phyloP scores from a whole-genome alignment of 495 filamentous ascomycete genomes.

The Xylaria grammica region DNA sequence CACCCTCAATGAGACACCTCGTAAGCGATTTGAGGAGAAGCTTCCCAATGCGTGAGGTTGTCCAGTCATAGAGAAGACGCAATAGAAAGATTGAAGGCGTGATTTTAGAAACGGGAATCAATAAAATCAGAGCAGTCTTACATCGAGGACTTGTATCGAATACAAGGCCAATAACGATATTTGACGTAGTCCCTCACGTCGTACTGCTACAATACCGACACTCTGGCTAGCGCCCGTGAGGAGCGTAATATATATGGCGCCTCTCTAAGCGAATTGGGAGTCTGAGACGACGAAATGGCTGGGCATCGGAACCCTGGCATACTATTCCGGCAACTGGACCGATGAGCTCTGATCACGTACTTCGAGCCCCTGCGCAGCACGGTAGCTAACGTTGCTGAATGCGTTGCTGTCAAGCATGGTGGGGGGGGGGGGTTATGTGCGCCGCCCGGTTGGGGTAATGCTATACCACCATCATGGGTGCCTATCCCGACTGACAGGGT shows the following conservation, averaged over 20 bases:
- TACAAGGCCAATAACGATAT: not conserved
- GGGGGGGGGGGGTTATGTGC: not conserved
- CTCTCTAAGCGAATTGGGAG: not conserved
- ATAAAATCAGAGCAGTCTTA: not conserved
- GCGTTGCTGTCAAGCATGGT: not conserved
- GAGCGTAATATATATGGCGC: not conserved
- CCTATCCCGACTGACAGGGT: not conserved
- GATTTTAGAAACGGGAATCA: not conserved
- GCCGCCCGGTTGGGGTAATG: not conserved
- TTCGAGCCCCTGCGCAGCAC: not conserved
- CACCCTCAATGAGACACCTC: not conserved
- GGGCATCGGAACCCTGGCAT: not conserved
- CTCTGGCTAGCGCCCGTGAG: not conserved
- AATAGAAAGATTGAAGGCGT: too few relatives aligned
- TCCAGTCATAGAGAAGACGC: not conserved
- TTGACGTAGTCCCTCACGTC: not conserved
- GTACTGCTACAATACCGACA: too few relatives aligned
- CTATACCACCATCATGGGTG: not conserved
- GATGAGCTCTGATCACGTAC: not conserved
- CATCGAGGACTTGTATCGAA: not conserved
- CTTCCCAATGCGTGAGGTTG: not conserved
- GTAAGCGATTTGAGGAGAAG: slow-evolving; percentile 5
- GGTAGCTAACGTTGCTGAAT: not conserved
- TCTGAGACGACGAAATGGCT: not conserved
- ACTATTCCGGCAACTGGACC: not conserved